phyloP scores from a whole-genome alignment of 1,139 yeast species.

The Ogataea hybrid region DNA sequence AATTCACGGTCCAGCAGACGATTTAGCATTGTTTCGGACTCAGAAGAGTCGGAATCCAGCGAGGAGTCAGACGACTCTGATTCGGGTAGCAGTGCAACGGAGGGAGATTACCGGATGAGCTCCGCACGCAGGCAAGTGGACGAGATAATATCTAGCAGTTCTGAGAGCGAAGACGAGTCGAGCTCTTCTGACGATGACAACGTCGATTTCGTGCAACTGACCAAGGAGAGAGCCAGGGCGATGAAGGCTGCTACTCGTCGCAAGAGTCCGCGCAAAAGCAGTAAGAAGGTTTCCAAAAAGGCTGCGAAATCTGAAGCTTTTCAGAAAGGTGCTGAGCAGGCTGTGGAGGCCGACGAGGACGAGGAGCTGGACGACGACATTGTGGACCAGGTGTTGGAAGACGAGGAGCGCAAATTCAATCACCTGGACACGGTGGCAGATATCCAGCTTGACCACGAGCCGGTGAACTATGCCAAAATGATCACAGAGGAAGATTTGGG shows the following conservation, averaged over 20 bases:
- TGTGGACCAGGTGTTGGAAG: conserved; percentile 30
- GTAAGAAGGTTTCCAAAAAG: conserved; percentile 9
- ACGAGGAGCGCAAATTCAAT: conserved; percentile 28
- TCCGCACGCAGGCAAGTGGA: conserved; percentile 8
- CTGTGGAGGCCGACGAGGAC: conserved; percentile 12
- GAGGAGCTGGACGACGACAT: conserved; percentile 31
- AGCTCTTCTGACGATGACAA: conserved; percentile 43
- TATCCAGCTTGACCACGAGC: conserved; percentile 11
- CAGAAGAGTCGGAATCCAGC: conserved; percentile 15
- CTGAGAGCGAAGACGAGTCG: conserved; percentile 39
- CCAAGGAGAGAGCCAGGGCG: conserved; percentile 60
- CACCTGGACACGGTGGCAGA: conserved; percentile 3
- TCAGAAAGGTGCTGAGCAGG: background rate
- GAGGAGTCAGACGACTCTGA: conserved; percentile 36
- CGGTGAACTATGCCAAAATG: conserved; percentile 46
- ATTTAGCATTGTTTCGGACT: conserved; percentile 43
- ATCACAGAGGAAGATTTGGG: conserved; percentile 62
- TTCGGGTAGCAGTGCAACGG: conserved; percentile 21
- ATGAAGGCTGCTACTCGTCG: conserved; percentile 49
- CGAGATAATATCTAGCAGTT: conserved; percentile 23
- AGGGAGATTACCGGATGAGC: conserved; percentile 5
- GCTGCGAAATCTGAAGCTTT: background rate
- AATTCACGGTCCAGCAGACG: conserved; percentile 18
- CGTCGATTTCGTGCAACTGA: conserved; percentile 67
- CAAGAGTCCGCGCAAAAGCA: conserved; percentile 33